A percentile compares a stretch with the other conserved stretches of the same genome.
These are phyloP conservation scores for Cyclostephanos invisitatus DNA, from an alignment of 108 stramenopile species.

Conservation along the genomic window DNA sequence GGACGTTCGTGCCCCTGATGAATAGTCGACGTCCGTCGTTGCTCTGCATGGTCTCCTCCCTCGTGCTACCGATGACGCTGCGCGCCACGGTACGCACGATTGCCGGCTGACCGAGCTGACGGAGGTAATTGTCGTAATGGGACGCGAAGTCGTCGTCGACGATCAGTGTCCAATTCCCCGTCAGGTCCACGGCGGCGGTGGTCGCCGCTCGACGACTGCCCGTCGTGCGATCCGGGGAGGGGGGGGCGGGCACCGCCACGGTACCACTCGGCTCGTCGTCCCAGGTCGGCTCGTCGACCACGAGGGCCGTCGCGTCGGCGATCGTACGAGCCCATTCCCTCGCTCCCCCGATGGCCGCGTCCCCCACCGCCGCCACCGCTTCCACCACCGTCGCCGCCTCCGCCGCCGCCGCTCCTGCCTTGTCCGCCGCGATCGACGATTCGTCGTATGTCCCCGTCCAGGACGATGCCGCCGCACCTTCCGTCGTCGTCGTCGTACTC, in stretches of 20 bases:
- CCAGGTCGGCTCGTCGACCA: background rate
- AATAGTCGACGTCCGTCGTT: slow-evolving; percentile 58
- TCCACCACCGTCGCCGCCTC: background rate
- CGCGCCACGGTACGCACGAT: slow-evolving; percentile 72
- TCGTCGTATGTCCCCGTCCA: background rate
- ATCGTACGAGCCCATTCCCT: slow-evolving; percentile 1
- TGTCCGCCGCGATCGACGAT: background rate
- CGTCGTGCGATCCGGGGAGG: background rate
- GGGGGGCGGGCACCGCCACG: background rate
- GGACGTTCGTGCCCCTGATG: slow-evolving; percentile 66
- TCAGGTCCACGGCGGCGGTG: slow-evolving; percentile 55
- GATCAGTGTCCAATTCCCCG: slow-evolving; percentile 74
- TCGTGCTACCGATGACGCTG: slow-evolving; percentile 68
- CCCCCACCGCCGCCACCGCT: background rate
- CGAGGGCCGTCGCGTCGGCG: background rate
- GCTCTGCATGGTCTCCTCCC: slow-evolving; percentile 67
- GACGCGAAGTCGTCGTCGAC: slow-evolving; percentile 70
- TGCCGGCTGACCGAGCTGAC: slow-evolving; percentile 71
- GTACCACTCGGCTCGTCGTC: background rate
- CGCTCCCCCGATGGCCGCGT: background rate
- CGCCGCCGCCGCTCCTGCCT: slow-evolving; percentile 22
- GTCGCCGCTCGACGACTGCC: slow-evolving; percentile 8
- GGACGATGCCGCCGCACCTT: background rate
- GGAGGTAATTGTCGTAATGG: slow-evolving; percentile 74
- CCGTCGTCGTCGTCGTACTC: slow-evolving; percentile 10